These are phyloP conservation scores for Scedosporium aurantiacum DNA, from an alignment of 2,329 filamentous ascomycete species.

Conservation along the genomic window DNA sequence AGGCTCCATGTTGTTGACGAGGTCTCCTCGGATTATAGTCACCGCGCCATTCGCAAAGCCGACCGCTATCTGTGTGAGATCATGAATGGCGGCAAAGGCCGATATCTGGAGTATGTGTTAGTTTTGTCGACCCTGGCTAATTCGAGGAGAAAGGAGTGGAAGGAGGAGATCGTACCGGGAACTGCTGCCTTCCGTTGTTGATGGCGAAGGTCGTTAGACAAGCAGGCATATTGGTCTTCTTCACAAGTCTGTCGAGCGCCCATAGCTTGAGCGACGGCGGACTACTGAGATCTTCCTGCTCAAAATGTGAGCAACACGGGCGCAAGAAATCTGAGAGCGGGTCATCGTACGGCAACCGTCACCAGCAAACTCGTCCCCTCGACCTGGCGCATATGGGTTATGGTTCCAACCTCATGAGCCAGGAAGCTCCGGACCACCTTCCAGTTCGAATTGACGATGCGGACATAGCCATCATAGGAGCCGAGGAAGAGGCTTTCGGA, in stretches of 20 bases:
- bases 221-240: constrained; percentile 81
- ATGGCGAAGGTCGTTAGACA: constrained; percentile 80
- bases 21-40: constrained; percentile 82
- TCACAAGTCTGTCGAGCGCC: constrained; percentile 87
- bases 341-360: constrained; percentile 51
- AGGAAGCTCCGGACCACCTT: constrained; percentile 79
- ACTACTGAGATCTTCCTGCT: constrained; percentile 69
- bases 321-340: neutral
- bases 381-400: constrained; percentile 88
- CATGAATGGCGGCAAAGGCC: constrained; percentile 75
- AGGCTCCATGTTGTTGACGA: constrained; percentile 89
- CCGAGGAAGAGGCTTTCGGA: constrained; percentile 86
- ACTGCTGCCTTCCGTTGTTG: constrained; percentile 82
- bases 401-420: constrained; percentile 67
- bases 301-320: neutral
- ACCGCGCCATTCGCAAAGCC: constrained; percentile 95
- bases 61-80: constrained; percentile 84
- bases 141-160: neutral
- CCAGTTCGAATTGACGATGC: constrained; percentile 78
- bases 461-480: constrained; percentile 72
- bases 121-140: neutral
- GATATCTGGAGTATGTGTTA: constrained; percentile 49
- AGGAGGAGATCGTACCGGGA: constrained; percentile 51
- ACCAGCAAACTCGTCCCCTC: constrained; percentile 78
- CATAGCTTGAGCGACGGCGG: constrained; percentile 94